Base-by-base conservation (phyloP, 75 land plant genomes). In the Isoetes taiwanensis region DNA sequence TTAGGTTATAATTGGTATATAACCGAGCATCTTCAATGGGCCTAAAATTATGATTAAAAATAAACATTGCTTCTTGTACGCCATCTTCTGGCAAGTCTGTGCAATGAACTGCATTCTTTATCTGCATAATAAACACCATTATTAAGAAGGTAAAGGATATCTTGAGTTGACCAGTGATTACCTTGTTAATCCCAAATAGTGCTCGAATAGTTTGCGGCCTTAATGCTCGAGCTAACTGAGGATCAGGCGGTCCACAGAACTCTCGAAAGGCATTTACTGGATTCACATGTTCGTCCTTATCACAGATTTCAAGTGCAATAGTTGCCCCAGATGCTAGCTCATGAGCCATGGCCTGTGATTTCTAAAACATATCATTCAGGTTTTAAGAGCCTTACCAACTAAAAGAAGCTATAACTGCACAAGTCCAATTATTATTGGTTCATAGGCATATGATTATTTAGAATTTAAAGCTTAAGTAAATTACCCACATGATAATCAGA, bases 51-150 rank as follows among this genome's bases (percentile, higher is more conserved):
- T 71, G 74, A 33, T 39, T 71, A 52, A 71, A 71, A 19, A 71
- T 64, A 30, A 41, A 59, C 38, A 38, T 50, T 20, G 54, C 59
- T 48, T 71, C 74, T 20, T 52, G 24, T 19, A 57, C 68, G 21
- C 74, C 74, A 32, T 71, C 74, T 58, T 71, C 74, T 34, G 63
- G 74, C 19, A 71, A 35, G 43, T 71, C 74, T 26, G 74, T 71
- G 63, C 74, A 71, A 52, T 71, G 74, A 46, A 71, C 57, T 14
- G 62, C 74, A 53, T 71, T 71, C 35, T 71, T 71, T 28, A 71
- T 63, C 74, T 71, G 74, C 57, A 61, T n/a, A n/a, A n/a, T n/a
- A n/a, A n/a, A n/a, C n/a, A n/a, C n/a, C n/a, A n/a, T n/a, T n/a
- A n/a, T n/a, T n/a, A n/a, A n/a, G n/a, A n/a, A n/a, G n/a, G n/a